A percentile compares a stretch with the other conserved stretches of the same genome.
phyloP scores from a whole-genome alignment of 2,329 filamentous ascomycete genomes.

The Metarhizium robertsii region DNA sequence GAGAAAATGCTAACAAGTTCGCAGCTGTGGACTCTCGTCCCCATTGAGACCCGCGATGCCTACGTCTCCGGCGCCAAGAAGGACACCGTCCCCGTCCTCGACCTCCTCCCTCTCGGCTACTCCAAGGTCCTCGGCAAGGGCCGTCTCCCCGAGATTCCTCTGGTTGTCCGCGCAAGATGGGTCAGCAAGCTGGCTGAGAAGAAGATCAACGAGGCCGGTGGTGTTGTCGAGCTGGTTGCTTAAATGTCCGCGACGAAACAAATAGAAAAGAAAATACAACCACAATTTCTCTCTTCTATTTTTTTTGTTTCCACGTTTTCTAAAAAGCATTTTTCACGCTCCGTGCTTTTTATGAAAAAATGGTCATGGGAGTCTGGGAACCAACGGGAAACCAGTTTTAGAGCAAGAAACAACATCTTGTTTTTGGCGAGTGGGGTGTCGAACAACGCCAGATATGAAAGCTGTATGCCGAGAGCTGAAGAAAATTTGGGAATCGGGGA shows the following conservation, averaged over 20 bases:
- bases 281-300: neutral
- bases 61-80: slow-evolving; percentile 74
- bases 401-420: neutral
- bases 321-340: neutral
- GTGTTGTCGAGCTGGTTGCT: slow-evolving; percentile 91
- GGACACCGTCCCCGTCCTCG: slow-evolving; percentile 93
- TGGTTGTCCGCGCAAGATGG: slow-evolving; percentile 92
- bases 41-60: slow-evolving; percentile 83
- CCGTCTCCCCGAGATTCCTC: slow-evolving; percentile 81
- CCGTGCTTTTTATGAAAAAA: neutral
- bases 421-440: neutral
- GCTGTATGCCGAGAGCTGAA: slow-evolving; percentile 6
- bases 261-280: neutral
- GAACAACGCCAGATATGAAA: slow-evolving; percentile 2
- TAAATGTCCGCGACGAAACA: slow-evolving; percentile 29
- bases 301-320: neutral
- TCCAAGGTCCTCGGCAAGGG: slow-evolving; percentile 99
- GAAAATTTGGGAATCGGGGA: slow-evolving; percentile 10
- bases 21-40: slow-evolving; percentile 92
- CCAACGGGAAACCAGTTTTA: slow-evolving; percentile 6
- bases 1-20: slow-evolving; percentile 16
- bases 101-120: slow-evolving; percentile 95
- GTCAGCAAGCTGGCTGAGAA: slow-evolving; percentile 93
- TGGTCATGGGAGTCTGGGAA: slow-evolving; percentile 7
- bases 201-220: slow-evolving; percentile 98